Base-by-base conservation (phyloP, 1,139 yeast genomes). In the Yamadazyma trypodendri region DNA sequence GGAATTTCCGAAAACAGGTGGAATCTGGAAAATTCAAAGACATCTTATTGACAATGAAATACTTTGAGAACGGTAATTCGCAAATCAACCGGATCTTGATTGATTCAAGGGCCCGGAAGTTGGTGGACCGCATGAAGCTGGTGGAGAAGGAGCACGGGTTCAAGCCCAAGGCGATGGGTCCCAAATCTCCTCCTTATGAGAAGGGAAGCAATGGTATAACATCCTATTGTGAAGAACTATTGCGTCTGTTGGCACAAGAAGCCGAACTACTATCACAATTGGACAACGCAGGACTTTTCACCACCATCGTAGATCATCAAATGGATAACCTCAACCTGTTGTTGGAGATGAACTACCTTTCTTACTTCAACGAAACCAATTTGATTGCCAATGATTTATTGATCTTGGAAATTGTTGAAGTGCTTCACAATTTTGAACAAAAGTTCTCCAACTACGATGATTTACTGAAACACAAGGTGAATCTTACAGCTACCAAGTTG, bases 191-290 rank as follows among this genome's bases (percentile, higher is more conserved):
- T 50, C 58, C 84, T 1, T 71, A 81, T 52, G 86, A 82, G 49
- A 76, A 72, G 50, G 85, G 85, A 2, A 66, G 76, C 33, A 79
- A 76, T 52, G 84, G 87, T 5, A 73, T 85, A 31, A 65, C 65
- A 24, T 59, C 62, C 31, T 84, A 79, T 52, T 72, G 78, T 7
- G 75, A 69, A 24, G 81, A 81, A 2, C 53, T 82, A 10, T 55
- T 69, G 27, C 69, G 71, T 6, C 68, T 73, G 32, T 56, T 82
- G 32, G 64, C 68, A n/a, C 70, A 70, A 24, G 83, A 79, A 44
- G 51, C 60, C 32, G 66, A 68, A 5, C 54, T 78, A 12, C 47
- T 77, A 2, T 38, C 42, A 56, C 46, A 49, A 44, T 44, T 43
- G 33, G 49, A 46, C 11, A 38, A 37, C 6, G 25, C 37, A 2